Conservation (phyloP, 805 yeast species). For the Metschnikowia lunata region DNA sequence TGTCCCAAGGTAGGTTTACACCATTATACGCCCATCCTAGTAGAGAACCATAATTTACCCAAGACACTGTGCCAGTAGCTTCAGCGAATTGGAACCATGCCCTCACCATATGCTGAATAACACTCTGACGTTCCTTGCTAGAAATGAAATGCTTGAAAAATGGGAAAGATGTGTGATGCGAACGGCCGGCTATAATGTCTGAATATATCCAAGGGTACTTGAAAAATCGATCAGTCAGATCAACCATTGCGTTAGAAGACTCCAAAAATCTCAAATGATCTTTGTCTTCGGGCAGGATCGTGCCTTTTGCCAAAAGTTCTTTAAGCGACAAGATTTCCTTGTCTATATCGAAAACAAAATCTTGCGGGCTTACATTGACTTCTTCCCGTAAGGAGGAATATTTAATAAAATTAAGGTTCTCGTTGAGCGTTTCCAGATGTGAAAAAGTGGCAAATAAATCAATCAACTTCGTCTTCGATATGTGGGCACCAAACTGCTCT, state of each 20-base stretch:
- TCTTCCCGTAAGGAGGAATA: slow-evolving; percentile 9
- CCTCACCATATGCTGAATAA: slow-evolving; percentile 34
- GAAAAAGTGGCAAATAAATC: not conserved
- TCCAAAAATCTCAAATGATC: slow-evolving; percentile 29
- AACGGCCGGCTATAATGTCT: slow-evolving; percentile 32
- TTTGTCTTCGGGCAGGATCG: slow-evolving; percentile 16
- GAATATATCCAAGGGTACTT: slow-evolving; percentile 39
- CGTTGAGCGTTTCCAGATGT: not conserved
- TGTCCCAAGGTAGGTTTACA: slow-evolving; percentile 20
- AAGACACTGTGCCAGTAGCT: slow-evolving; percentile 24
- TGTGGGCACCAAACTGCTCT: not conserved
- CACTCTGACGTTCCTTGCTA: slow-evolving; percentile 33
- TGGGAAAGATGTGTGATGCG: slow-evolving; percentile 30
- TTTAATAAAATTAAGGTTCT: slow-evolving; percentile 2
- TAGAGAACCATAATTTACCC: slow-evolving; percentile 28
- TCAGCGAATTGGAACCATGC: slow-evolving; percentile 37
- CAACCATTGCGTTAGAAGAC: slow-evolving; percentile 20
- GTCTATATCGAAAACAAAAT: slow-evolving; percentile 30
- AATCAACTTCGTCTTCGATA: slow-evolving; percentile 6
- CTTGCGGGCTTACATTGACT: slow-evolving; percentile 19
- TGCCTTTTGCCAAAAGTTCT: slow-evolving; percentile 13
- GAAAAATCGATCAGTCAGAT: slow-evolving; percentile 29
- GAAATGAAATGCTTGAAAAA: slow-evolving; percentile 34
- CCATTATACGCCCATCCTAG: slow-evolving; percentile 21
- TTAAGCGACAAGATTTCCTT: slow-evolving; percentile 24